Conservation (phyloP, 208 protist species). For the Trypanosoma theileri region DNA sequence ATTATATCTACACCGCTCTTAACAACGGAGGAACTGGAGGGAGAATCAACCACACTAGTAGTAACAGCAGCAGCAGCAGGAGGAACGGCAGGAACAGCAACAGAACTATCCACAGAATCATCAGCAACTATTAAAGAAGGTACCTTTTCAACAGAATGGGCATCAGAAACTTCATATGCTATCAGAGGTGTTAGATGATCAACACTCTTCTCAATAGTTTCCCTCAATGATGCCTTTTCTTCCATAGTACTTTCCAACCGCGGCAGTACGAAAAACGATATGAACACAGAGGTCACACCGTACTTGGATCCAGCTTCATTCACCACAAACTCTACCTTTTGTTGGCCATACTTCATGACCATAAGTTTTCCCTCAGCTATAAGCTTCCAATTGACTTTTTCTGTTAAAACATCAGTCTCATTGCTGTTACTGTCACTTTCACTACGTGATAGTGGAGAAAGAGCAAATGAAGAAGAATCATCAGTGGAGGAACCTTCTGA, state of each 20-base stretch:
- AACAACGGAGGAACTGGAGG: too few relatives aligned
- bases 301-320: neutral
- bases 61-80: too few relatives aligned
- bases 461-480: neutral
- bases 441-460: neutral
- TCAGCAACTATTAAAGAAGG: too few relatives aligned
- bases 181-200: neutral
- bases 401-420: too few relatives aligned
- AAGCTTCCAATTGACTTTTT: conserved; percentile 4
- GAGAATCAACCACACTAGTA: too few relatives aligned
- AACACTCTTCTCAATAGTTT: neutral
- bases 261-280: conserved; percentile 16
- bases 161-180: neutral
- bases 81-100: too few relatives aligned
- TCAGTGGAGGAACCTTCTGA: neutral
- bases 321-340: conserved; percentile 7
- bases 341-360: conserved; percentile 12
- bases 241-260: neutral
- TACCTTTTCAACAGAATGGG: neutral
- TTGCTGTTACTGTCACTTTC: neutral
- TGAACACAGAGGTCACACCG: neutral
- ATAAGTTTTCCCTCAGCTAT: conserved; percentile 9
- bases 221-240: neutral
- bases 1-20: too few relatives aligned
- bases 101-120: too few relatives aligned